Percentiles rank a stretch among this genome's conserved stretches.
Conservation (phyloP, 768 basidiomycete species). For the Coprinopsis marcescibilis region DNA sequence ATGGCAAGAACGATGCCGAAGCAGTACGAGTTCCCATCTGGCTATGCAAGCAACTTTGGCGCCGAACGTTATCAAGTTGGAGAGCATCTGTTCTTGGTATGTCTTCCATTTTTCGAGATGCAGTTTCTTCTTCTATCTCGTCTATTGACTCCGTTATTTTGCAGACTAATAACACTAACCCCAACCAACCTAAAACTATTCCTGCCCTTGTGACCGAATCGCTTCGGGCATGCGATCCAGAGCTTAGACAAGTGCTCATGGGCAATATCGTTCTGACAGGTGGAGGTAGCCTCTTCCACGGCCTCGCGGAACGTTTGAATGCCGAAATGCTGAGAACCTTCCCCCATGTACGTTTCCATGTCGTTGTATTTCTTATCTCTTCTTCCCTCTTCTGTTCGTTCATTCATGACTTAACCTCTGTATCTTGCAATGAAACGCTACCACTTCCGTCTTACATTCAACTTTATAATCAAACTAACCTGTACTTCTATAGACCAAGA, state of each 20-base stretch:
- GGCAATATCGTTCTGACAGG: slow-evolving; percentile 96
- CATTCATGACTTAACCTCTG: not conserved
- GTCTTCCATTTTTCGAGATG: too few species aligned
- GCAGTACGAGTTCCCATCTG: slow-evolving; percentile 94
- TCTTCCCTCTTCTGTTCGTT: not conserved
- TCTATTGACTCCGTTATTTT: not conserved
- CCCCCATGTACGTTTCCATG: slow-evolving; percentile 62
- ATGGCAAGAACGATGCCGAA: slow-evolving; percentile 51
- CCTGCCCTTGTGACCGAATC: slow-evolving; percentile 72
- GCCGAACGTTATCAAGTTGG: slow-evolving; percentile 77
- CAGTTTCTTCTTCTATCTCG: too few species aligned
- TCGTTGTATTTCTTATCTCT: not conserved
- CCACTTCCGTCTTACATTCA: too few species aligned
- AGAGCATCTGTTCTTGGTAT: slow-evolving; percentile 79
- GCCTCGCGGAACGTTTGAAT: slow-evolving; percentile 78
- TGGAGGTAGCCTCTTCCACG: slow-evolving; percentile 81
- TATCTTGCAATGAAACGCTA: not conserved
- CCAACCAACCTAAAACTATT: slow-evolving; percentile 69
- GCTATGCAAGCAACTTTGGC: slow-evolving; percentile 81
- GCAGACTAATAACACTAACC: slow-evolving; percentile 37
- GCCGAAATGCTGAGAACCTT: slow-evolving; percentile 70
- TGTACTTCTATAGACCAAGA: slow-evolving; percentile 56
- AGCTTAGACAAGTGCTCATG: slow-evolving; percentile 84
- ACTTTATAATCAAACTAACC: too few species aligned
- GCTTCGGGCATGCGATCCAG: slow-evolving; percentile 82